phyloP scores from a whole-genome alignment of 805 yeast genomes.

The Cyberlindnera xylosilytica region DNA sequence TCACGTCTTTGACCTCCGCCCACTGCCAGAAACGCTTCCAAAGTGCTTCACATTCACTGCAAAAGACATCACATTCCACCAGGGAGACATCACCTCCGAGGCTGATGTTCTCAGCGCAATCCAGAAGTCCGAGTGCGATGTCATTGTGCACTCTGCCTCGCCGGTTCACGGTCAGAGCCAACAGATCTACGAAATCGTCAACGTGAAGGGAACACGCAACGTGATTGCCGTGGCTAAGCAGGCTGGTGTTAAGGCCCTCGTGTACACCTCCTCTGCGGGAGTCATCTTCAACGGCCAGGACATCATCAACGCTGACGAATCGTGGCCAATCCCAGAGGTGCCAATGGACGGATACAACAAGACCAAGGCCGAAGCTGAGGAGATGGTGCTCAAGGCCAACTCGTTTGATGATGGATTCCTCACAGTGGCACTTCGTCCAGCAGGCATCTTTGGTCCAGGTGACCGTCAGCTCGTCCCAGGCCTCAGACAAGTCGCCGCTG shows the following conservation, averaged over 20 bases:
- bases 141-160: conserved; percentile 93
- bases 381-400: conserved; percentile 72
- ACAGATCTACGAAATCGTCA: conserved; percentile 81
- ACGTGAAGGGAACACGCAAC: conserved; percentile 83
- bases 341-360: conserved; percentile 98
- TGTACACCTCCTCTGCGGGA: conserved; percentile 96
- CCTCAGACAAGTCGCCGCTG: conserved; percentile 71
- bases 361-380: conserved; percentile 91
- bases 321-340: conserved; percentile 85
- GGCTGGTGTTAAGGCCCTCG: conserved; percentile 56
- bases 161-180: conserved; percentile 91
- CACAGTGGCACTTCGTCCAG: conserved; percentile 91
- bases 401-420: conserved; percentile 49
- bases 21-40: conserved; percentile 71
- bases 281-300: conserved; percentile 96
- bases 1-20: conserved; percentile 89
- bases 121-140: conserved; percentile 54
- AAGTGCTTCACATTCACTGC: conserved; percentile 73
- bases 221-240: conserved; percentile 63
- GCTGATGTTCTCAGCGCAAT: conserved; percentile 68
- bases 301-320: conserved; percentile 86
- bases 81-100: conserved; percentile 81
- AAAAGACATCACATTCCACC: conserved; percentile 51
- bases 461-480: conserved; percentile 97
- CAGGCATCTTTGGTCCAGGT: conserved; percentile 98